Conservation (phyloP, 148 eudicot genomes). For the Fagopyrum homotropicum region DNA sequence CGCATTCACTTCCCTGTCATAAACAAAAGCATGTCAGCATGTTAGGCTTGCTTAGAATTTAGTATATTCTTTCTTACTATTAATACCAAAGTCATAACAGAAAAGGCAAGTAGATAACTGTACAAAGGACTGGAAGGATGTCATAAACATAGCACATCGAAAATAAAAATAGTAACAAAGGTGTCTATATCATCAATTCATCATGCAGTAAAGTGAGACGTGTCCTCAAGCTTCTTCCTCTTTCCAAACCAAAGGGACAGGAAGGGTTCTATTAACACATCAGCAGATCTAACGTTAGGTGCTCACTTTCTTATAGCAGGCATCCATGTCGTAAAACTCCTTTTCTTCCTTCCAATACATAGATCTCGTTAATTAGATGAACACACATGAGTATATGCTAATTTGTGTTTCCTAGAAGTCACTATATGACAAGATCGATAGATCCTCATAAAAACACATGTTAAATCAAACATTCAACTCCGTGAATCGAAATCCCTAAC, state of each 20-base stretch:
- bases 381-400: neutral
- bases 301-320: neutral
- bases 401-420: neutral
- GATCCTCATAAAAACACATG: neutral
- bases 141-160: neutral
- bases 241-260: neutral
- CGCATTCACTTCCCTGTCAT: constrained; percentile 87
- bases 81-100: neutral
- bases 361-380: neutral
- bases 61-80: neutral
- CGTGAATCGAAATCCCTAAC: neutral
- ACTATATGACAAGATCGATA: neutral
- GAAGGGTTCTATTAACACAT: neutral
- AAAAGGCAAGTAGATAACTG: neutral
- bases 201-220: neutral
- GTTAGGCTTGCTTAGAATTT: neutral
- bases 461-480: neutral
- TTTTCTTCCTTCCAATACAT: neutral
- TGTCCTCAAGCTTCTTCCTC: neutral
- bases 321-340: neutral
- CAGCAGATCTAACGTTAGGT: neutral
- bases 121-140: neutral
- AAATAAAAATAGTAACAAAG: neutral
- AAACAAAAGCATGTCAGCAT: neutral
- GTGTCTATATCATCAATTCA: neutral